A percentile compares a stretch with the other conserved stretches of the same genome.
These are phyloP conservation scores for Fraxinus platypoda DNA, from an alignment of 305 asterid genomes.

Conservation along the genomic window DNA sequence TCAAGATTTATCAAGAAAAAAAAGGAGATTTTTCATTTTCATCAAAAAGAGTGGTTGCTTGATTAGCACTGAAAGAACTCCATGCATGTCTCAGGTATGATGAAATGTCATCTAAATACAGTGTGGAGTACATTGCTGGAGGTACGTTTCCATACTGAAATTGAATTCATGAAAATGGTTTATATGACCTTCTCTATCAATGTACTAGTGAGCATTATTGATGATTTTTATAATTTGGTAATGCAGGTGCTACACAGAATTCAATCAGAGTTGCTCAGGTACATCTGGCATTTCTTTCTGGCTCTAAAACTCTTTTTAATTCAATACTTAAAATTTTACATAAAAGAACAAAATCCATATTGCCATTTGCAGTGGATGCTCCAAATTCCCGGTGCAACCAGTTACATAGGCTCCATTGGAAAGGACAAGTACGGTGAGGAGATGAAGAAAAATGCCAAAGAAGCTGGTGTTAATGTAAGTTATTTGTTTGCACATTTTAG, in stretches of 20 bases:
- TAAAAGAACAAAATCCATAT: conserved; percentile 12
- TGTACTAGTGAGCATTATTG: neutral
- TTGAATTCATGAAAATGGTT: neutral
- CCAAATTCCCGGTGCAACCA: conserved; percentile 88
- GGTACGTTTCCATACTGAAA: conserved; percentile 23
- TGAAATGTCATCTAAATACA: conserved; percentile 39
- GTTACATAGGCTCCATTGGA: conserved; percentile 89
- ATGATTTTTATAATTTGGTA: neutral
- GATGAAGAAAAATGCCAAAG: conserved; percentile 74
- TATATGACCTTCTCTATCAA: neutral
- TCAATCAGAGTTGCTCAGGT: conserved; percentile 52
- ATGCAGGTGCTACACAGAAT: conserved; percentile 50
- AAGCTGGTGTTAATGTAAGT: conserved; percentile 76
- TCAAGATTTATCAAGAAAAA: neutral
- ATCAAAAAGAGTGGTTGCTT: neutral
- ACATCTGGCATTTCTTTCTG: neutral
- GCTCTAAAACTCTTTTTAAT: conserved; percentile 4
- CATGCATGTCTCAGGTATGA: conserved; percentile 35
- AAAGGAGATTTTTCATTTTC: neutral
- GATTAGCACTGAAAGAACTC: neutral
- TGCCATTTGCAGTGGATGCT: conserved; percentile 78
- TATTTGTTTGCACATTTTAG: conserved; percentile 8
- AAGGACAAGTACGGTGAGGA: conserved; percentile 92
- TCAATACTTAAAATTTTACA: neutral
- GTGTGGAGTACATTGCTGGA: conserved; percentile 48